A percentile compares a stretch with the other conserved stretches of the same genome.
These are phyloP conservation scores for Microcos paniculata DNA, from an alignment of 345 rosid species.

Conservation along the genomic window DNA sequence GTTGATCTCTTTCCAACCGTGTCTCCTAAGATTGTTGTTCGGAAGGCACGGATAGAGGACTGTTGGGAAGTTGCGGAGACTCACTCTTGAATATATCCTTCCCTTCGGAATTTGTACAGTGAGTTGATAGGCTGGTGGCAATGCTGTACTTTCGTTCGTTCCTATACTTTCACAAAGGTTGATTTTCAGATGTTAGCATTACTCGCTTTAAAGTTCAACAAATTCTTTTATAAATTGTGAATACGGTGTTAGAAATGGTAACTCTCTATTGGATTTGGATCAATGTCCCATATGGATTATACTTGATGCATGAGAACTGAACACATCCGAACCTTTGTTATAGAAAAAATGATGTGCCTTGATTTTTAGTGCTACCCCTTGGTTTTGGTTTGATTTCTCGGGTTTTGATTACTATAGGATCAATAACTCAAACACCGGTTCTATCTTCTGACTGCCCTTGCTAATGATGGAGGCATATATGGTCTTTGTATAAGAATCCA, in stretches of 20 bases:
- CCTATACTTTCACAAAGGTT: neutral
- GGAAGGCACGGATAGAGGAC: conserved; percentile 92
- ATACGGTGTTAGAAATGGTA: neutral
- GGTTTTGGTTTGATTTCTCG: neutral
- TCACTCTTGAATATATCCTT: conserved; percentile 88
- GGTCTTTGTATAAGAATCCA: neutral
- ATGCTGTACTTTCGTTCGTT: conserved; percentile 36
- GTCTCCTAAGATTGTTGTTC: conserved; percentile 78
- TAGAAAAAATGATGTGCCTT: neutral
- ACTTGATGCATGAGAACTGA: neutral
- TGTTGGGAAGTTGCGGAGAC: conserved; percentile 99
- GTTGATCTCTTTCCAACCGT: conserved; percentile 63
- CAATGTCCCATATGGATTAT: neutral
- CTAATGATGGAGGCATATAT: neutral
- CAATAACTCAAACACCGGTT: neutral
- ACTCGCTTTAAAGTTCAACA: neutral
- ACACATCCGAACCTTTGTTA: neutral
- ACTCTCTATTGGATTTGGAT: neutral
- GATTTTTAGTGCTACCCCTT: neutral
- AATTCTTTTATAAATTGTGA: neutral
- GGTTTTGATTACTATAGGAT: neutral
- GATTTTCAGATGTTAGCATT: neutral
- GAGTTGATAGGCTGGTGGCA: conserved; percentile 73
- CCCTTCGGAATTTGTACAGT: conserved; percentile 71
- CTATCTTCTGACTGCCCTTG: neutral